These are phyloP conservation scores for Sphagnum magellanicum DNA, from an alignment of 228 moss, liverwort and hornwort species.

Conservation along the genomic window DNA sequence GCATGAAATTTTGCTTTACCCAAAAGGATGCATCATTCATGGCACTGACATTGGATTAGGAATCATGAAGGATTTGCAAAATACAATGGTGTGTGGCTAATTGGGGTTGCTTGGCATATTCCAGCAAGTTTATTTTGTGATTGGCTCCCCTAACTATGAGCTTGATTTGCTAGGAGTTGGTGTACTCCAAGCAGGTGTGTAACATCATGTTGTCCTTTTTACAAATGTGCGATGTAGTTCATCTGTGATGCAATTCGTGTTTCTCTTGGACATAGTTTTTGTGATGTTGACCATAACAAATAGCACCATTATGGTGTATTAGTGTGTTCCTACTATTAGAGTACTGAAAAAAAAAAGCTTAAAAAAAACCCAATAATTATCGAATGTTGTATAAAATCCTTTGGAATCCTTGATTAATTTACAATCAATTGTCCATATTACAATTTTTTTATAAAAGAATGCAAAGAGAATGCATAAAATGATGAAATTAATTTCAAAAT, in stretches of 20 bases:
- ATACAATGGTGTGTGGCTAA: conserved; percentile 52
- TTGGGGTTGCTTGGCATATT: conserved; percentile 96
- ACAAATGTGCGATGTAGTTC: too few species aligned
- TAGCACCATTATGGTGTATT: background rate
- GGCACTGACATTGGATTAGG: conserved; percentile 68
- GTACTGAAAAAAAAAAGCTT: too few species aligned
- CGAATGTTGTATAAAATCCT: too few species aligned
- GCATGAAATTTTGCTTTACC: conserved; percentile 70
- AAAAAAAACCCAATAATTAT: too few species aligned
- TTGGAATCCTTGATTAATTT: too few species aligned
- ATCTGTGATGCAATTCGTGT: background rate
- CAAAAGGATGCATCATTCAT: conserved; percentile 49
- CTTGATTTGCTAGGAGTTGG: conserved; percentile 90
- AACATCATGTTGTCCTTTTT: background rate
- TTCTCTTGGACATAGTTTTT: background rate
- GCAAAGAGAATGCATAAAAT: too few species aligned
- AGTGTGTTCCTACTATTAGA: too few species aligned
- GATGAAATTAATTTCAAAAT: too few species aligned
- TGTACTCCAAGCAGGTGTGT: conserved; percentile 68
- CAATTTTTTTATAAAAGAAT: too few species aligned
- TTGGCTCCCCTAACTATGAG: conserved; percentile 79
- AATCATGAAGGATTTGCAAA: conserved; percentile 65
- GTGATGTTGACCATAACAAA: background rate
- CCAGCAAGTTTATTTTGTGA: conserved; percentile 67
- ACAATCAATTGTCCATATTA: too few species aligned